Evolutionary conservation across 1,284 basidiomycete genomes (phyloP).

Genomic region (Austroboletus novae-zelandiae): DNA sequence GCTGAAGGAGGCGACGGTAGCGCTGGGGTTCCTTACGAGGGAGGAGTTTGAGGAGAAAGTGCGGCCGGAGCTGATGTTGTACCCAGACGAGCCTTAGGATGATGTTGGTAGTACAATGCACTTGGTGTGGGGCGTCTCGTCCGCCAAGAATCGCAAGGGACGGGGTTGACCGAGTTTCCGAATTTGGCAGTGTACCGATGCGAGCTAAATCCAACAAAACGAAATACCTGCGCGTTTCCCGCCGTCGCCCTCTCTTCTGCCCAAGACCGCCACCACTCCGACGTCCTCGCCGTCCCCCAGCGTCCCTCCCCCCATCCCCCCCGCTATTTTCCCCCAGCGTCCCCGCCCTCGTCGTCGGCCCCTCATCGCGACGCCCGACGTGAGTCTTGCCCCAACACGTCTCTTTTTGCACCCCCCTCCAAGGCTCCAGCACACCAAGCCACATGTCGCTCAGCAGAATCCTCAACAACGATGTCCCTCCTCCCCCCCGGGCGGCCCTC

Average conservation of each 20-base stretch:
- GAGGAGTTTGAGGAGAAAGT: slow-evolving; percentile 98
- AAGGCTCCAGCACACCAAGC: neutral
- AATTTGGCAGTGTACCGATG: slow-evolving; percentile 34
- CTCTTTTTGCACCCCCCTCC: slow-evolving; percentile 7
- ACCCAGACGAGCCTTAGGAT: slow-evolving; percentile 55
- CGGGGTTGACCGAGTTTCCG: slow-evolving; percentile 27
- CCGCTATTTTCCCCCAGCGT: neutral
- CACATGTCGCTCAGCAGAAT: slow-evolving; percentile 72
- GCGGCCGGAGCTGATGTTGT: slow-evolving; percentile 87
- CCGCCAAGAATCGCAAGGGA: slow-evolving; percentile 23
- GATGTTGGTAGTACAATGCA: neutral
- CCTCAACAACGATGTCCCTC: slow-evolving; percentile 63
- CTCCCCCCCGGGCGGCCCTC: slow-evolving; percentile 28
- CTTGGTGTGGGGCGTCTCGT: slow-evolving; percentile 11
- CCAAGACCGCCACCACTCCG: slow-evolving; percentile 21
- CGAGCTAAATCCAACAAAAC: slow-evolving; percentile 38
- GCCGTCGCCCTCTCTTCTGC: slow-evolving; percentile 29
- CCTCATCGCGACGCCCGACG: slow-evolving; percentile 2
- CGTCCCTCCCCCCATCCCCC: neutral
- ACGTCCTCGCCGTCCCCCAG: slow-evolving; percentile 9
- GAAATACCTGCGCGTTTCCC: slow-evolving; percentile 36
- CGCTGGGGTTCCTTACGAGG: slow-evolving; percentile 80
- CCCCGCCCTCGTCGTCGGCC: slow-evolving; percentile 2
- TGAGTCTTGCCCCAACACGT: neutral
- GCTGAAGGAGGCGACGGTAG: slow-evolving; percentile 90